Conservation (phyloP, 371 early-diverging fungal genomes). For the Mucor saturninus region DNA sequence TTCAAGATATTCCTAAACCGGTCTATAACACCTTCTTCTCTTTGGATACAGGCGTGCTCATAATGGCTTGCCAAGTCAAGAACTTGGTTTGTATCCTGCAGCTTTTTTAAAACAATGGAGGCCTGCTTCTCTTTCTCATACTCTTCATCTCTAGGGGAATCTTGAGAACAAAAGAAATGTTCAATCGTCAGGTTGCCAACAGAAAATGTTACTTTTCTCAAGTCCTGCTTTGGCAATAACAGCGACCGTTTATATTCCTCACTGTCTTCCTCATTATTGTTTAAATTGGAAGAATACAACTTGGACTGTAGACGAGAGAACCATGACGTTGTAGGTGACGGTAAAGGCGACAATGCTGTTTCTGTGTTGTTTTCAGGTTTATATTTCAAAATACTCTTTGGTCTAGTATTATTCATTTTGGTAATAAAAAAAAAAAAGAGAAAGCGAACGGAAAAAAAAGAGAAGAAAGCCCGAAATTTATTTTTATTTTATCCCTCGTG, state of each 20-base stretch:
- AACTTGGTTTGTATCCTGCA: conserved; percentile 8
- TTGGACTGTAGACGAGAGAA: conserved; percentile 31
- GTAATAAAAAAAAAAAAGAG: background rate
- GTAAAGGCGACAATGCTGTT: background rate
- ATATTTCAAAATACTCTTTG: conserved; percentile 30
- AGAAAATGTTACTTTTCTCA: conserved; percentile 50
- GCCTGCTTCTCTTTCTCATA: conserved; percentile 25
- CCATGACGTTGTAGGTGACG: conserved; percentile 15
- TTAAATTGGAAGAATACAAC: conserved; percentile 10
- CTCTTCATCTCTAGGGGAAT: conserved; percentile 24
- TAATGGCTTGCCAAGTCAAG: conserved; percentile 37
- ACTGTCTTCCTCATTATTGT: conserved; percentile 9
- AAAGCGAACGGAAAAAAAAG: background rate
- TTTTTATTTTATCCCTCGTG: too few species aligned
- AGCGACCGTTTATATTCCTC: conserved; percentile 12
- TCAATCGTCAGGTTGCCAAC: conserved; percentile 40
- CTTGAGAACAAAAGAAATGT: conserved; percentile 30
- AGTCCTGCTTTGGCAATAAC: conserved; percentile 36
- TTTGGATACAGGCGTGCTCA: conserved; percentile 47
- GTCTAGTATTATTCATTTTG: background rate
- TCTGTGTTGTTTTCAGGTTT: conserved; percentile 9
- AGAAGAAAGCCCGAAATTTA: background rate
- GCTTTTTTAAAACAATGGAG: background rate
- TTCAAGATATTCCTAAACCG: conserved; percentile 35
- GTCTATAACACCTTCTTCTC: conserved; percentile 40